These are phyloP conservation scores for Fusarium xyrophilum DNA, from an alignment of 2,329 filamentous ascomycete species.

Conservation along the genomic window DNA sequence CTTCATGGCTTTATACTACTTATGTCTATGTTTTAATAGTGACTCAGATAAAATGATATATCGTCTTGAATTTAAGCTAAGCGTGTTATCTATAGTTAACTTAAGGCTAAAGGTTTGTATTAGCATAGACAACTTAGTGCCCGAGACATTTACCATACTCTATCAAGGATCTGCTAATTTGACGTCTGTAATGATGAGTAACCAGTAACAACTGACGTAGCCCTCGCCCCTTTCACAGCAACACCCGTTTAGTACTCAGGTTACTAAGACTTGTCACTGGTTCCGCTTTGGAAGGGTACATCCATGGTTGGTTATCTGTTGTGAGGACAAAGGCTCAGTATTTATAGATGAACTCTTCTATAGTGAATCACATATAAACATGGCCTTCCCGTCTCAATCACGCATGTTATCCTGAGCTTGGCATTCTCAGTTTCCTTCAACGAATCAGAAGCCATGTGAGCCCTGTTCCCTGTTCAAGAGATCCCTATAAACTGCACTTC, in stretches of 20 bases:
- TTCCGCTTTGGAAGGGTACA: too few species aligned
- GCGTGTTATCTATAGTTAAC: neutral
- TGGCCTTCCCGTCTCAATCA: neutral
- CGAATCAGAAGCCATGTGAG: neutral
- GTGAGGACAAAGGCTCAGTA: neutral
- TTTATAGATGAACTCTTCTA: neutral
- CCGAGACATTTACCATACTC: neutral
- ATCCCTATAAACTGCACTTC: neutral
- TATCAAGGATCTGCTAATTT: too few species aligned
- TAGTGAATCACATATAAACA: neutral
- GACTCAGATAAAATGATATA: neutral
- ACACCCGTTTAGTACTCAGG: rapidly evolving
- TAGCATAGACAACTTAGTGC: neutral
- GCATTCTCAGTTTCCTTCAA: neutral
- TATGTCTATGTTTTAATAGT: neutral
- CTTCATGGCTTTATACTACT: rapidly evolving
- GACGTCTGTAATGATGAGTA: neutral
- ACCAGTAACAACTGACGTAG: rapidly evolving
- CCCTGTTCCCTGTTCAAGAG: neutral
- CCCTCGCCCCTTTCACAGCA: neutral
- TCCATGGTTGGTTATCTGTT: neutral
- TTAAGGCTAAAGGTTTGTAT: neutral
- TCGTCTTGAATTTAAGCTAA: neutral
- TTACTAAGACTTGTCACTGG: neutral
- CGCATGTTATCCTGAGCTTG: neutral